Evolutionary conservation across 768 basidiomycete species (phyloP), one percentile per base, ranked within the genome.

Genomic region (Lactarius evosmus): DNA sequence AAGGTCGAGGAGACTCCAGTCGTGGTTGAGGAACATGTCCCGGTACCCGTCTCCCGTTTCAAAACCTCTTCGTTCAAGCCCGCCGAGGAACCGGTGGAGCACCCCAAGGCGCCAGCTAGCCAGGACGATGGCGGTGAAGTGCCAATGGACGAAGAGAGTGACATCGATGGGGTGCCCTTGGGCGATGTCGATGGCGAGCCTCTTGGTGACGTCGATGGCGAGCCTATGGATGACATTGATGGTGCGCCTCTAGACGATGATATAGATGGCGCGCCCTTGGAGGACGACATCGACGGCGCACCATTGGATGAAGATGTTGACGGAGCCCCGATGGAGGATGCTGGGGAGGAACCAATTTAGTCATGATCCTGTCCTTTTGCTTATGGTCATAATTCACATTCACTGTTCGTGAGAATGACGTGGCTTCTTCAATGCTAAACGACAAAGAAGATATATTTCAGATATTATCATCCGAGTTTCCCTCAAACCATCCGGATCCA

Each of bases 1-100:
- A 44, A 46, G 56, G 58, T 69, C 67, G 55, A 66, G 50, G 62
- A 34, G 17, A 64, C 63, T 27, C 67, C 59, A 14, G 70, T 61
- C 40, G 71, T 74, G 29, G 73, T 70, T 49, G 67, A 71, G 27
- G 72, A 73, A 61, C 76, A 78, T 27, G 71, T 68, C 19, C 67
- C 72, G 2, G 68, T 71, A 19, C 66, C 60, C 11, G 70, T 82
- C 4, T 86, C 86, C 27, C 83, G 84, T 41, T 94, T 94, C 80
- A 93, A 89, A 74, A 77, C 85, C 7, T 89, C 85, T 69, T 81
- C 88, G 16, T 93, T 93, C 78, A 85, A 87, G 70, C 86, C 86
- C 14, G 89, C 91, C 1, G 80, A 81, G 22, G 79, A 77, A 54
- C 71, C 75, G 19, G 72, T 69, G 1, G 73, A 67, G 8, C 40